Evolutionary conservation across 2,329 filamentous ascomycete genomes (phyloP), one percentile per base, ranked within the genome.

Genomic region (Bimuria novae-zelandiae): DNA sequence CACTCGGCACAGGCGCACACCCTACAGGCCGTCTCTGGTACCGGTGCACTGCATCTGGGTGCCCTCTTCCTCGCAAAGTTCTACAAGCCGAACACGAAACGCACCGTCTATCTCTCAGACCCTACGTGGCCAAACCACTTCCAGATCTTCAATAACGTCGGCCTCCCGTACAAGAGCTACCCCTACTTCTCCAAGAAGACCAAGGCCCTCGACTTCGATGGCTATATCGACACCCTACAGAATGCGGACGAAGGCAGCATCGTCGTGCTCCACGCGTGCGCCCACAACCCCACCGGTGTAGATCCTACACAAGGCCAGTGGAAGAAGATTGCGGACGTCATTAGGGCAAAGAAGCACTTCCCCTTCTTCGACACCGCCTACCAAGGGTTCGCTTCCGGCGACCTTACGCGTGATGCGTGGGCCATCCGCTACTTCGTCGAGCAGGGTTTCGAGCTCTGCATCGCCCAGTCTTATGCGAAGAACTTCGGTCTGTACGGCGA

Each of bases 71-170:
- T 99, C 55, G 81, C 89, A 75, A 92, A 88, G 75, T 99, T 97
- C 85, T 96, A 90, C 82, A 81, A 80, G 52, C 69, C 74, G 49
- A 73, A 81, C 69, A 82, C 83, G 71, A 85, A 82, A 77, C 88
- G 84, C 63, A 85, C 87, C 54, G 85, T 95, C 77, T 97, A 96
- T 82, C 82, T 97, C 75, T 96, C 92, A 69, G 89, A 89, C 75
- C 94, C 94, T 48, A 99, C 94, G 57, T 99, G 94, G 94, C 92
- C 89, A 64, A 99, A 99, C 80, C 94, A 99, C 85, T 88, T 95
- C 80, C 94, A 97, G 77, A 97, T 99, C 82, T 96, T 99, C 80
- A 84, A 82, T 76, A 97, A 97, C 72, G 92, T 97, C 70, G 82
- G 84, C 65, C 81, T 97, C 25, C 79, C 85, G 29, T 84, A 91